A percentile compares a stretch with the other conserved stretches of the same genome.
phyloP scores from a whole-genome alignment of 805 yeast genomes.

The Kazachstania kunashirensis region DNA sequence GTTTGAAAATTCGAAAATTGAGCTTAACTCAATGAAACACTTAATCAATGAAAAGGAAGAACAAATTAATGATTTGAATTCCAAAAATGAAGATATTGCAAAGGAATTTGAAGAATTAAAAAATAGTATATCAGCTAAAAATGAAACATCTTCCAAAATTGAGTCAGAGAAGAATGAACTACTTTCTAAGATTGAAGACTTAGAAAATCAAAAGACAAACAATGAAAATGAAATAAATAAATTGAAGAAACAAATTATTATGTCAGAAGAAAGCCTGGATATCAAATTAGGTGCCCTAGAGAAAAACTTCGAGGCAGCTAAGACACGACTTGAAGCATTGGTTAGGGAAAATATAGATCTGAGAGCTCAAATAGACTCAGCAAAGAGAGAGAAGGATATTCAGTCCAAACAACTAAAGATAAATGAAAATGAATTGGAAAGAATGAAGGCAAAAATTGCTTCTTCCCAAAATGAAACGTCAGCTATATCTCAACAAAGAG shows the following conservation, averaged over 20 bases:
- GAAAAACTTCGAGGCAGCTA: constrained; percentile 29
- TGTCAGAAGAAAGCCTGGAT: constrained; percentile 30
- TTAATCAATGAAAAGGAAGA: constrained; percentile 12
- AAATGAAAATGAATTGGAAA: constrained; percentile 31
- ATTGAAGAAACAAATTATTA: constrained; percentile 24
- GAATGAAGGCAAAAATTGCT: constrained; percentile 20
- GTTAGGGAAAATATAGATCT: constrained; percentile 38
- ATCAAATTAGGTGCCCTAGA: constrained; percentile 29
- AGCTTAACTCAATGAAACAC: constrained; percentile 17
- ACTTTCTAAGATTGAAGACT: constrained; percentile 6
- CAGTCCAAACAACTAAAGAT: constrained; percentile 29
- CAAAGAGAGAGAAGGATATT: constrained; percentile 31
- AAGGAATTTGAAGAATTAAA: constrained; percentile 48
- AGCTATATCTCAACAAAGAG: constrained; percentile 26
- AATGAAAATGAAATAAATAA: constrained; percentile 31
- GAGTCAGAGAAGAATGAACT: constrained; percentile 6
- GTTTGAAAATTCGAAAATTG: constrained; percentile 10
- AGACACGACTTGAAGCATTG: constrained; percentile 31
- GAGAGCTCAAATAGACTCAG: constrained; percentile 31
- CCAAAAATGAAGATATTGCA: constrained; percentile 30
- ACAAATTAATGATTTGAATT: constrained; percentile 19
- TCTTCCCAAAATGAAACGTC: constrained; percentile 23
- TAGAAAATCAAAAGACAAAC: constrained; percentile 6
- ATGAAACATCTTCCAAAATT: constrained; percentile 1
- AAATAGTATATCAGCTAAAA: constrained; percentile 6